Base-by-base conservation (phyloP, 257 asterid species). In the Petunia secreta region DNA sequence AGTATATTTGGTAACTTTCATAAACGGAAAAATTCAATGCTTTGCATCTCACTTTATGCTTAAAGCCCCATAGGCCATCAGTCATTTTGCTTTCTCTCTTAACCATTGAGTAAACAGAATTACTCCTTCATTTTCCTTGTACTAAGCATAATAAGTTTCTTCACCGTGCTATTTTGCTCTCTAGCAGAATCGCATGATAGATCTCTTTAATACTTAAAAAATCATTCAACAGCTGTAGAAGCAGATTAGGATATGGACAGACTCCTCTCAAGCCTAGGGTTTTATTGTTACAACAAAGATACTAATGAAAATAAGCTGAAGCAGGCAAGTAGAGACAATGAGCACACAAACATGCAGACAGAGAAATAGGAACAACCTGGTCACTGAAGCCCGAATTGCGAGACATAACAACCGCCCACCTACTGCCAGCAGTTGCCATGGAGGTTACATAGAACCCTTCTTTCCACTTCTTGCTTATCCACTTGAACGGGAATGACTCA, bases 381-480 rank as follows among this genome's bases (percentile, higher is more conserved):
- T 83, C 82, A 66, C 82, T 80, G 81, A 81, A 84, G 63, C 89
- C 89, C 40, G 90, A 65, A 77, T 83, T 85, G 63, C 90, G 86
- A 60, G 90, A 87, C 90, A 87, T 87, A 11, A 87, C 90, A 39
- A 87, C 84, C 38, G 87, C 90, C 89, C 90, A 87, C 39, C 87
- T 80, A 82, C 86, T 75, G 80, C 84, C 90, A 79, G 90, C 87
- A 87, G 90, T 87, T 53, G 90, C 89, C 90, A 87, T 87, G 59
- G 90, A 83, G 40, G 90, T 87, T 39, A 87, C 90, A 52, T 83
- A 81, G 79, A 85, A 87, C 55, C 90, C 90, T 82, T 87, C 90
- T 81, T 80, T 87, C 89, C 89, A 87, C 80, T 87, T 87, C 86
- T 87, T 87, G 85, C 84, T 87, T 60, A 83, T 87, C 90, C 90